These are phyloP conservation scores for Phytophthora sansomeana DNA, from an alignment of 352 stramenopile species.

Conservation along the genomic window DNA sequence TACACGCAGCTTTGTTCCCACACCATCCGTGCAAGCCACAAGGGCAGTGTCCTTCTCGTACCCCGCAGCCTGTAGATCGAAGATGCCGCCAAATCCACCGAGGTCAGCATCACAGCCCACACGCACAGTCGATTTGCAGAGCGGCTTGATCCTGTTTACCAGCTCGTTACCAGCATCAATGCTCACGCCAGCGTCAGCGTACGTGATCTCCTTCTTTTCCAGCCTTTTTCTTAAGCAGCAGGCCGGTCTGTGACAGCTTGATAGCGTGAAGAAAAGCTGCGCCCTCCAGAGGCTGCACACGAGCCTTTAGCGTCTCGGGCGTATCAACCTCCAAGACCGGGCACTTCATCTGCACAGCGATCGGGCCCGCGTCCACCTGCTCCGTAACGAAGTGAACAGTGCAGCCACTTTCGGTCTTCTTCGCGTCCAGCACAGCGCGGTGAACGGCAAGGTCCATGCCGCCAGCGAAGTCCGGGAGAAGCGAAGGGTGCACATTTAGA, in stretches of 20 bases:
- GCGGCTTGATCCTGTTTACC: conserved; percentile 98
- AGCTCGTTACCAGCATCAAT: conserved; percentile 98
- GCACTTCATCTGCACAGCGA: conserved; percentile 96
- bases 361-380: conserved; percentile 98
- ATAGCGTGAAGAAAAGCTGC: conserved; percentile 91
- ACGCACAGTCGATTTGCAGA: conserved; percentile 97
- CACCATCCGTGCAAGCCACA: conserved; percentile 97
- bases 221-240: conserved; percentile 61
- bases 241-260: conserved; percentile 75
- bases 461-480: conserved; percentile 99
- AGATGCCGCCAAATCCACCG: conserved; percentile 97
- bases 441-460: conserved; percentile 99
- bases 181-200: conserved; percentile 97
- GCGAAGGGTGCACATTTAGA: conserved; percentile 99
- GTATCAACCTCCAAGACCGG: conserved; percentile 92
- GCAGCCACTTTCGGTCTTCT: conserved; percentile 96
- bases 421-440: conserved; percentile 96
- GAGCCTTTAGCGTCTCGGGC: conserved; percentile 96
- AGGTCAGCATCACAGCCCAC: conserved; percentile 97
- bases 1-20: conserved; percentile 98
- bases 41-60: conserved; percentile 98
- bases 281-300: conserved; percentile 98
- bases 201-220: conserved; percentile 94
- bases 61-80: conserved; percentile 97
- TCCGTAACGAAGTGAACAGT: conserved; percentile 99